phyloP scores from a whole-genome alignment of 2,329 filamentous ascomycete genomes.

The Escovopsis sp. region DNA sequence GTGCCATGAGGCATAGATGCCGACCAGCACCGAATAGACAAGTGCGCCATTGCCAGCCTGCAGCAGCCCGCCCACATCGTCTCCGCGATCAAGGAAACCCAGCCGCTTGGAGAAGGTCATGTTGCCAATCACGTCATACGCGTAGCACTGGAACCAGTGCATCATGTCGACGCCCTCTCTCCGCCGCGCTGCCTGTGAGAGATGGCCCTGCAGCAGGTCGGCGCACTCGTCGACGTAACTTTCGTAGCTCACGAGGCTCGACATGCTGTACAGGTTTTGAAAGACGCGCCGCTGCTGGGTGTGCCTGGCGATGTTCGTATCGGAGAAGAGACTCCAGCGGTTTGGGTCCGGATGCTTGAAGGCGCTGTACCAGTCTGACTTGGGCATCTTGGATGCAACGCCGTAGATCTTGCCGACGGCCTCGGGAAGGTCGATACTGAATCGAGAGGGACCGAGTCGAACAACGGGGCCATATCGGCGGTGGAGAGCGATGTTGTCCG shows the following conservation, averaged over 20 bases:
- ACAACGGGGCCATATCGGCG: conserved; percentile 24
- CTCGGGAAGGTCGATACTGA: conserved; percentile 23
- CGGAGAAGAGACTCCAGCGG: conserved; percentile 16
- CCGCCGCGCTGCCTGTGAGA: conserved; percentile 20
- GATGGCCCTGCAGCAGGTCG: conserved; percentile 22
- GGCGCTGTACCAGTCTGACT: conserved; percentile 14
- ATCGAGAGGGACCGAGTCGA: conserved; percentile 25
- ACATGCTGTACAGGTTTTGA: conserved; percentile 32
- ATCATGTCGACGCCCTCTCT: conserved; percentile 20
- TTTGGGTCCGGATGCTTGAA: conserved; percentile 12
- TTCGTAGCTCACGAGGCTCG: conserved; percentile 32
- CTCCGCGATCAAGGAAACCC: conserved; percentile 30
- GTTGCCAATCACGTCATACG: conserved; percentile 35
- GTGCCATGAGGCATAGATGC: conserved; percentile 9
- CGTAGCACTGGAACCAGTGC: conserved; percentile 31
- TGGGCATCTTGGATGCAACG: conserved; percentile 16
- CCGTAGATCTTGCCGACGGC: conserved; percentile 27
- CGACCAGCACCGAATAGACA: conserved; percentile 12
- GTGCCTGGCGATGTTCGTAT: conserved; percentile 18
- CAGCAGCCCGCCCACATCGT: conserved; percentile 29
- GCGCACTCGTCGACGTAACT: conserved; percentile 32
- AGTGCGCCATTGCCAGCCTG: conserved; percentile 10
- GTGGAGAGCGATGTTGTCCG: conserved; percentile 25
- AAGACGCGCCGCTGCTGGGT: conserved; percentile 24
- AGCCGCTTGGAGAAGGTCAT: conserved; percentile 25